Evolutionary conservation across 352 stramenopile genomes (phyloP).

Genomic region (Blastocystis hominis): DNA sequence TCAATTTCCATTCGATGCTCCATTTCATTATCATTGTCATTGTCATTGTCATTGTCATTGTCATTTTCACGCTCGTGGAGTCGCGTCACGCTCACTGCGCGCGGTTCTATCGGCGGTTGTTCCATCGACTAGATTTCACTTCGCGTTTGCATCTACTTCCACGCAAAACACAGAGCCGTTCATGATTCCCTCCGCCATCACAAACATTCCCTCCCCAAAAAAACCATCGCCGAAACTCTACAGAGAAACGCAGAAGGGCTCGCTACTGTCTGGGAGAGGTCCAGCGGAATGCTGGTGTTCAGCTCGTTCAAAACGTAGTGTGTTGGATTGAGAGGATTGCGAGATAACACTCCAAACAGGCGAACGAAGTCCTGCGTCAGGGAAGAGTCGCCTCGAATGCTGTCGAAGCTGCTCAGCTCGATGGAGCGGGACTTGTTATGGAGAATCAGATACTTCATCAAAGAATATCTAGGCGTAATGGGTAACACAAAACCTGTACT

Average conservation of each 20-base stretch:
- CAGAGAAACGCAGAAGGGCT: not conserved
- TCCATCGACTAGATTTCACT: not conserved
- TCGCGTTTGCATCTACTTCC: too few relatives aligned
- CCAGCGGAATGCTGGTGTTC: not conserved
- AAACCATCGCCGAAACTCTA: not conserved
- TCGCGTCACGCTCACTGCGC: not conserved
- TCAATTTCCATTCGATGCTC: not conserved
- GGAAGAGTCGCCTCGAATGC: not conserved
- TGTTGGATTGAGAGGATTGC: not conserved
- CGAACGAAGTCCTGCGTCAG: not conserved
- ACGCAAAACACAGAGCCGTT: not conserved
- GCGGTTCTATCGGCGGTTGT: not conserved
- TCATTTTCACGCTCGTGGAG: not conserved
- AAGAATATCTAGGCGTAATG: not conserved
- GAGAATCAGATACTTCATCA: not conserved
- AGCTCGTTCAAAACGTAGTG: not conserved
- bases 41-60: not conserved
- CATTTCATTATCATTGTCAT: not conserved
- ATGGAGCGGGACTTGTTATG: not conserved
- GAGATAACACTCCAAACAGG: not conserved
- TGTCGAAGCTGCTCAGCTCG: not conserved
- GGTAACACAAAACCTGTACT: not conserved
- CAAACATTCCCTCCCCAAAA: conserved; percentile 8
- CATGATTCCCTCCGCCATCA: not conserved
- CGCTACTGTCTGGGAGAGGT: not conserved